Base-by-base conservation (phyloP, 352 stramenopile genomes). In the Phytophthora syringae region DNA sequence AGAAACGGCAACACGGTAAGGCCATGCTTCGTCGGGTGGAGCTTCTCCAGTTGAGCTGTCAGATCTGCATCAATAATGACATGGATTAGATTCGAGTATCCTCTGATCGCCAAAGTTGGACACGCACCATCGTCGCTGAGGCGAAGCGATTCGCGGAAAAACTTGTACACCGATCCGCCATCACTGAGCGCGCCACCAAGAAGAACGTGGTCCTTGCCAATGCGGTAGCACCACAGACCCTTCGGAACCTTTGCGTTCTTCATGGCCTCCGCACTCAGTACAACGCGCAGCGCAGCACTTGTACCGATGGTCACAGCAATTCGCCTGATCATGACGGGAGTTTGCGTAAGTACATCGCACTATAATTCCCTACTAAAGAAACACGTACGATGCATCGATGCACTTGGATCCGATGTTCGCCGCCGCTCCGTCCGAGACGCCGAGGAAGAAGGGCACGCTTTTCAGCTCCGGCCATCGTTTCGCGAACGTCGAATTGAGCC, bases 381-480 rank as follows among this genome's bases (percentile, higher is more conserved):
- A 52, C 21, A 77, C 79, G 30, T 78, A 93, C 82, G 80, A 81
- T 27, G 74, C 52, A 60, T 90, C 73, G 47, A 86, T 82, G 51
- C 93, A 98, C 74, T 98, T 98, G 61, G 91, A 98, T 27, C 96
- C 96, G 58, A 98, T 82, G 70, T 98, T 99, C 22, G 95, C 96
- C 13, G 93, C 95, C 34, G 94, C 95, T 22, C 96, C 96, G 57
- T 99, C 96, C 11, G 84, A 94, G 22, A 98, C 82, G 34, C 95
- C 95, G 6, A 98, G 67, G 49, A 94, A 98, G 82, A 88, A 98
- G 21, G 74, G 77, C 42, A 83, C 78, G 50, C 68, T 67, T 13
- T 59, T 68, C 13, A 90, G 64, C 49, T 95, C 79, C 7, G 96
- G 78, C 80, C 96, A 97, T 28, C 82, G 79, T 60, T 77, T 90